Conservation (phyloP, 805 yeast species). For the Wickerhamiella vanderwaltii region DNA sequence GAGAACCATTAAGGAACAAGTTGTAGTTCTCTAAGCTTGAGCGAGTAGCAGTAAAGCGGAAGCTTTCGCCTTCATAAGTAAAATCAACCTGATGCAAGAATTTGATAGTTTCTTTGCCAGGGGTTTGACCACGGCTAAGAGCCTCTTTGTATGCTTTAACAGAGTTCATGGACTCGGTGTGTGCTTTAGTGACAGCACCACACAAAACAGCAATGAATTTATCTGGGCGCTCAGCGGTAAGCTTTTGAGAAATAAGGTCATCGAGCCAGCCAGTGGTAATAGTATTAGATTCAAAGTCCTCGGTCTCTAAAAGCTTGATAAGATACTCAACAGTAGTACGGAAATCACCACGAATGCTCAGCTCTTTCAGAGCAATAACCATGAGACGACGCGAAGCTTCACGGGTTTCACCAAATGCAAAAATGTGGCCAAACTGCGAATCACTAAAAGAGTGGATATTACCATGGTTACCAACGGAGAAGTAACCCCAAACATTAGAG, state of each 20-base stretch:
- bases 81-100: slow-evolving; percentile 89
- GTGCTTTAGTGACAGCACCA: slow-evolving; percentile 97
- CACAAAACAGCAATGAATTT: slow-evolving; percentile 79
- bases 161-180: slow-evolving; percentile 59
- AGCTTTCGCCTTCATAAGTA: slow-evolving; percentile 86
- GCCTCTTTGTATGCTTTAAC: slow-evolving; percentile 56
- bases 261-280: slow-evolving; percentile 99
- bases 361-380: slow-evolving; percentile 96
- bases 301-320: slow-evolving; percentile 88
- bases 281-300: slow-evolving; percentile 90
- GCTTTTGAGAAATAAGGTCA: slow-evolving; percentile 81
- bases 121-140: slow-evolving; percentile 94
- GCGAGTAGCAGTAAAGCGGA: slow-evolving; percentile 91
- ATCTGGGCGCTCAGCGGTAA: slow-evolving; percentile 97
- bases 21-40: slow-evolving; percentile 78
- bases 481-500: slow-evolving; percentile 98
- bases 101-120: slow-evolving; percentile 64
- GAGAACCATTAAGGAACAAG: slow-evolving; percentile 84
- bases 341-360: slow-evolving; percentile 96
- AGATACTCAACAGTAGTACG: slow-evolving; percentile 95
- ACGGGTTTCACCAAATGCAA: slow-evolving; percentile 98
- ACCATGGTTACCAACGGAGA: slow-evolving; percentile 92
- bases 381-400: slow-evolving; percentile 96
- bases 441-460: slow-evolving; percentile 96
- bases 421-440: slow-evolving; percentile 97